Conservation (phyloP, 139 green algal species). For the Chlorella sorokiniana region DNA sequence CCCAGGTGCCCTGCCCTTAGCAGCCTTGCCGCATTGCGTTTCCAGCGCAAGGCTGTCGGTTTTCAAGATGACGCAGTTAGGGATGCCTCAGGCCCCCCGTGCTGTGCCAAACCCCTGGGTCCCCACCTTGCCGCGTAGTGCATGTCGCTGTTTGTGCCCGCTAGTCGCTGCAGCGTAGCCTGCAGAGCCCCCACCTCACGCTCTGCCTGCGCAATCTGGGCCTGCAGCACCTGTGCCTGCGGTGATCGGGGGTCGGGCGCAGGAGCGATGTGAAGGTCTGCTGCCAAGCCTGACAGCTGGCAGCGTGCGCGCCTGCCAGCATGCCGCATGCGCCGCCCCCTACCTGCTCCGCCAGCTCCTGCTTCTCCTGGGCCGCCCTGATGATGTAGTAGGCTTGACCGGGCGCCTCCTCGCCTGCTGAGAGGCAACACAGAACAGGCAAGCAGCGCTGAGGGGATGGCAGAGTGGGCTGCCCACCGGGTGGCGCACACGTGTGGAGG, state of each 20-base stretch:
- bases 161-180: conserved; percentile 8
- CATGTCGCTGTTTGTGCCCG: conserved; percentile 29
- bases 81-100: background rate
- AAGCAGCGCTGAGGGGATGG: background rate
- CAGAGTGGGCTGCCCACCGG: background rate
- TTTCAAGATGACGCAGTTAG: background rate
- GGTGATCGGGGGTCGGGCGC: too few relatives aligned
- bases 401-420: conserved; percentile 50
- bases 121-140: conserved; percentile 21
- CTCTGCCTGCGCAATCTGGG: conserved; percentile 9
- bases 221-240: conserved; percentile 4
- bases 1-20: too few relatives aligned
- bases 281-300: background rate
- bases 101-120: too few relatives aligned
- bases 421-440: background rate
- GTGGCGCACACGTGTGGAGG: too few relatives aligned
- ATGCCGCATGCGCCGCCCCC: conserved; percentile 1
- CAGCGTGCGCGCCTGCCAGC: background rate
- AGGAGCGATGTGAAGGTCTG: too few relatives aligned
- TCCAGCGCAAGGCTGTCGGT: background rate
- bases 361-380: conserved; percentile 81
- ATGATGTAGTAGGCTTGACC: conserved; percentile 92
- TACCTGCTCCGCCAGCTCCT: conserved; percentile 75
- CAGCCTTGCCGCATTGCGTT: background rate
- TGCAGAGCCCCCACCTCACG: conserved; percentile 3